A percentile compares a stretch with the other conserved stretches of the same genome.
These are phyloP conservation scores for Eimeria zaria DNA, from an alignment of 169 alveolate species.

Conservation along the genomic window DNA sequence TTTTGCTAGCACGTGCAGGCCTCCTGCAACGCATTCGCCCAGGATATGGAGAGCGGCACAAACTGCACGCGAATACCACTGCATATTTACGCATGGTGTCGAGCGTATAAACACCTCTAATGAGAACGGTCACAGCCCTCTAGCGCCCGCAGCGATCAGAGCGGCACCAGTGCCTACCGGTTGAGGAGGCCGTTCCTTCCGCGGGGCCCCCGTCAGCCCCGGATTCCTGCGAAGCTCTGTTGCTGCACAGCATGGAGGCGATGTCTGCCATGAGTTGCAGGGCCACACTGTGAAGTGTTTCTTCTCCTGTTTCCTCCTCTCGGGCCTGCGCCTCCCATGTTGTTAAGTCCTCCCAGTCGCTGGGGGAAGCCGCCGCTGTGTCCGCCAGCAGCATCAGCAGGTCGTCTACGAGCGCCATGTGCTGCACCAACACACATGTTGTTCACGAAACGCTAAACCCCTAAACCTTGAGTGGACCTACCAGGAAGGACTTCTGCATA, in stretches of 20 bases:
- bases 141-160: not conserved
- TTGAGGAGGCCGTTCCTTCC: not conserved
- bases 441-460: not conserved
- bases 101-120: not conserved
- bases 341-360: constrained; percentile 19
- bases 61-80: not conserved
- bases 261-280: constrained; percentile 63
- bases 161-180: constrained; percentile 37
- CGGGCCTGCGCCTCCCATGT: constrained; percentile 73
- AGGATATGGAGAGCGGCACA: not conserved
- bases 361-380: constrained; percentile 47
- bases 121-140: not conserved
- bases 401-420: constrained; percentile 54
- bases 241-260: constrained; percentile 16
- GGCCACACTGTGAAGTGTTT: constrained; percentile 37
- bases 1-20: constrained; percentile 24
- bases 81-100: not conserved
- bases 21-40: constrained; percentile 21
- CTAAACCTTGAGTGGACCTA: not conserved
- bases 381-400: constrained; percentile 54
- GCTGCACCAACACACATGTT: not conserved
- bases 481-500: not conserved
- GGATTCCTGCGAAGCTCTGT: not conserved
- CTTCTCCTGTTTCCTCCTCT: constrained; percentile 66
- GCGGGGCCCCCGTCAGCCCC: constrained; percentile 21